phyloP scores from a whole-genome alignment of 495 filamentous ascomycete genomes.

The Aspergillus ellipticus region DNA sequence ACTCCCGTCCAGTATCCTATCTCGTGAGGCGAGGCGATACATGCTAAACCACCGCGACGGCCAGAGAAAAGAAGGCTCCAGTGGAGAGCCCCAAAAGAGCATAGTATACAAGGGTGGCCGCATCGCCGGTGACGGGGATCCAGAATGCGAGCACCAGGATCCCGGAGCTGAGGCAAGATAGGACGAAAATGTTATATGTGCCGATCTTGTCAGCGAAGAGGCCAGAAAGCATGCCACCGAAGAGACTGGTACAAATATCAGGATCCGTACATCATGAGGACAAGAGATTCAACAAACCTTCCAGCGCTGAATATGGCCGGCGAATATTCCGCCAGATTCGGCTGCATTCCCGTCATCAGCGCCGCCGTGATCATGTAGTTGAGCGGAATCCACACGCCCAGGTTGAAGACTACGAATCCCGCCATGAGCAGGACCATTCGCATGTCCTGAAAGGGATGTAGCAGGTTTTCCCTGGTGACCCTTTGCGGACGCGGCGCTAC shows the following conservation, averaged over 20 bases:
- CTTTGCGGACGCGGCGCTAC: conserved; percentile 11
- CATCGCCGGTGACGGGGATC: conserved; percentile 22
- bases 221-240: conserved; percentile 32
- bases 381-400: conserved; percentile 31
- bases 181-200: conserved; percentile 29
- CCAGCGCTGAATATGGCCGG: conserved; percentile 30
- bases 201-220: conserved; percentile 30
- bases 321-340: conserved; percentile 22
- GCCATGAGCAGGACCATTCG: conserved; percentile 12
- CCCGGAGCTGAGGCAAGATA: conserved; percentile 18
- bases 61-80: conserved; percentile 31
- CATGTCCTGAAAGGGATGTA: conserved; percentile 49
- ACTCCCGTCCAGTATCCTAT: conserved; percentile 28
- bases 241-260: conserved; percentile 7
- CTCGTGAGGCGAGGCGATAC: conserved; percentile 25
- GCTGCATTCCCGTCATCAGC: conserved; percentile 20
- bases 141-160: conserved; percentile 32
- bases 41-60: conserved; percentile 23
- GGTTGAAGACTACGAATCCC: conserved; percentile 48
- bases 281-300: not conserved
- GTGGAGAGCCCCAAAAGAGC: conserved; percentile 30
- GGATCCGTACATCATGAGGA: not conserved
- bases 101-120: conserved; percentile 26
- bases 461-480: conserved; percentile 4
- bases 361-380: conserved; percentile 23